phyloP scores from a whole-genome alignment of 169 alveolate genomes.

The Babesia ovis region DNA sequence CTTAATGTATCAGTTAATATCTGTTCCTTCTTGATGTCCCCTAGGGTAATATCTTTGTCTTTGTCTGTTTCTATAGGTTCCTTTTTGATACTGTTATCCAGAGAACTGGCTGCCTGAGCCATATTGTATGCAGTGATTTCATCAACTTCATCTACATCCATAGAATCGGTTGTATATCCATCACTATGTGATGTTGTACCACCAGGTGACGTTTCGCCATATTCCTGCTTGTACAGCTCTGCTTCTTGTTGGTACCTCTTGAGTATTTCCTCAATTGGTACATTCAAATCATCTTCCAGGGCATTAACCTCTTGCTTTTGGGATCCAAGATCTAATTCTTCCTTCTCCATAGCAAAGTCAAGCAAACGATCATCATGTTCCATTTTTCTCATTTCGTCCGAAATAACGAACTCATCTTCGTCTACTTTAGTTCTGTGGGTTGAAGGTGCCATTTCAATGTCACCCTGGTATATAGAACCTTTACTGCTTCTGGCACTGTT shows the following conservation, averaged over 20 bases:
- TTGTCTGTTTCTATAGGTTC: no score
- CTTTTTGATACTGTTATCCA: no score
- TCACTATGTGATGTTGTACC: neutral
- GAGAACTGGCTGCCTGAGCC: no score
- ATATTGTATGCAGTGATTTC: no score
- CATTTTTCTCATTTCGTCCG: constrained; percentile 50
- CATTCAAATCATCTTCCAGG: constrained; percentile 46
- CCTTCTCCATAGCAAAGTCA: constrained; percentile 58
- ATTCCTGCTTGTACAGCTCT: constrained; percentile 3
- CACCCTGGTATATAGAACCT: neutral
- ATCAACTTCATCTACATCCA: neutral
- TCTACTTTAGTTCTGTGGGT: no score
- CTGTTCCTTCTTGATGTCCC: no score
- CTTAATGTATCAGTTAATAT: no score
- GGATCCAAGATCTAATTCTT: constrained; percentile 17
- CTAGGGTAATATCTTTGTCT: no score
- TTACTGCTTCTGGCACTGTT: neutral
- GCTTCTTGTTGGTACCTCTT: constrained; percentile 39
- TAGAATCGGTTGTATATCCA: no score
- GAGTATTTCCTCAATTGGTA: constrained; percentile 53
- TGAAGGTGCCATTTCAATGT: neutral
- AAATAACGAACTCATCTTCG: constrained; percentile 46
- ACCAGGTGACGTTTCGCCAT: neutral
- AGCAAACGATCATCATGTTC: constrained; percentile 38
- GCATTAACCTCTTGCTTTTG: constrained; percentile 31